Evolutionary conservation across 169 alveolate genomes (phyloP).

Genomic region (Eimeria falciformis): DNA sequence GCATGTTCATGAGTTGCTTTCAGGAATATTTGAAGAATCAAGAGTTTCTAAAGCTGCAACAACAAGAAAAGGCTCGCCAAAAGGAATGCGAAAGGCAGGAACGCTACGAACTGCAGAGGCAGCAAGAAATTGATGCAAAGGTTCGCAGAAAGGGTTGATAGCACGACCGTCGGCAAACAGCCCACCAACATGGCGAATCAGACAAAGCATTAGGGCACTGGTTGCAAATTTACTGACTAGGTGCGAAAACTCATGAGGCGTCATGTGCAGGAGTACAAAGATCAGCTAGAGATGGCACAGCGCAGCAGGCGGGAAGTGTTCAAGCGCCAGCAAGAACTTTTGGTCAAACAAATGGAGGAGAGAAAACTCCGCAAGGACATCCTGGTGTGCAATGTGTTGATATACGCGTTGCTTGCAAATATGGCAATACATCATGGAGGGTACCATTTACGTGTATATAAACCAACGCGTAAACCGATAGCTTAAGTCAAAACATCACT

Average conservation of each 20-base stretch:
- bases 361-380: slow-evolving; percentile 65
- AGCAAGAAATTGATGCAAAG: slow-evolving; percentile 57
- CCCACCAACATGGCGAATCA: no score
- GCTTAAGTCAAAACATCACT: no score
- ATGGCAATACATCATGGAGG: no score
- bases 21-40: slow-evolving; percentile 64
- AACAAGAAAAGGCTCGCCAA: slow-evolving; percentile 21
- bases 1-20: slow-evolving; percentile 12
- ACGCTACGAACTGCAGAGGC: slow-evolving; percentile 52
- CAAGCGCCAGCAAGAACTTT: slow-evolving; percentile 71
- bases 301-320: slow-evolving; percentile 53
- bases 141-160: slow-evolving; percentile 42
- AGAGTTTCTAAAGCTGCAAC: slow-evolving; percentile 48
- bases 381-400: slow-evolving; percentile 34
- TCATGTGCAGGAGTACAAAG: slow-evolving; percentile 54
- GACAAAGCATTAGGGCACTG: no score
- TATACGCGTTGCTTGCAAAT: no score
- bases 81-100: slow-evolving; percentile 27
- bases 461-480: no score
- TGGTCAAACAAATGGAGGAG: slow-evolving; percentile 62
- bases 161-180: no score
- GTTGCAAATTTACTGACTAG: no score
- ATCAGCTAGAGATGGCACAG: slow-evolving; percentile 34
- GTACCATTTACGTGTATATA: no score
- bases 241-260: no score